A percentile compares a stretch with the other conserved stretches of the same genome.
Evolutionary conservation across 371 early-diverging fungal genomes (phyloP).

Genomic region (Fennellomyces sp.): DNA sequence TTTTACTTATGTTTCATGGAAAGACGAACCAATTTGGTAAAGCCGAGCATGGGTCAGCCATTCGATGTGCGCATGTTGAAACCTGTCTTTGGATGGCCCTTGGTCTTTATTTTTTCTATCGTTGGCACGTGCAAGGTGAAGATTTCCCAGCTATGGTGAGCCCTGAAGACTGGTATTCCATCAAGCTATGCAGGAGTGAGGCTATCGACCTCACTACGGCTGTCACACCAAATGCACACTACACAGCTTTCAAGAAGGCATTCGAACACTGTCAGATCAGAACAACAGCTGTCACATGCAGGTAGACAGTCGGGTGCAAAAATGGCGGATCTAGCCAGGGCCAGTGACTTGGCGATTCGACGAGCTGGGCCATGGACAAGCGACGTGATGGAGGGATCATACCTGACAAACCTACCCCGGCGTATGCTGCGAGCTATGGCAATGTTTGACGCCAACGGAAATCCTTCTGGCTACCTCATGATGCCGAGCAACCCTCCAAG

Average conservation of each 20-base stretch:
- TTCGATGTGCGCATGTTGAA: no score
- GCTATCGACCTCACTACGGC: neutral
- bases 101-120: neutral
- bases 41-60: no score
- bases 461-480: neutral
- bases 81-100: no score
- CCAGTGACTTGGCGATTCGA: neutral
- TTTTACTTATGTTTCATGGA: no score
- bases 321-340: neutral
- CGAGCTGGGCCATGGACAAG: slow-evolving; percentile 1
- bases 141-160: neutral
- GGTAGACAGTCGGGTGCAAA: neutral
- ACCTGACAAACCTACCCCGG: neutral
- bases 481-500: neutral
- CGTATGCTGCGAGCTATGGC: neutral
- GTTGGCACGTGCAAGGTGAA: neutral
- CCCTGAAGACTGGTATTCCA: neutral
- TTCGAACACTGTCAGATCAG: neutral
- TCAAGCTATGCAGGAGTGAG: neutral
- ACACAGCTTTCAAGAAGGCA: neutral
- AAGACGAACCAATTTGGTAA: no score
- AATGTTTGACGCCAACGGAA: neutral
- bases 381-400: neutral
- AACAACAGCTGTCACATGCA: no score
- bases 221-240: neutral